Evolutionary conservation across 2,329 filamentous ascomycete genomes (phyloP), one percentile per base, ranked within the genome.

Genomic region (Colletotrichum costaricense): DNA sequence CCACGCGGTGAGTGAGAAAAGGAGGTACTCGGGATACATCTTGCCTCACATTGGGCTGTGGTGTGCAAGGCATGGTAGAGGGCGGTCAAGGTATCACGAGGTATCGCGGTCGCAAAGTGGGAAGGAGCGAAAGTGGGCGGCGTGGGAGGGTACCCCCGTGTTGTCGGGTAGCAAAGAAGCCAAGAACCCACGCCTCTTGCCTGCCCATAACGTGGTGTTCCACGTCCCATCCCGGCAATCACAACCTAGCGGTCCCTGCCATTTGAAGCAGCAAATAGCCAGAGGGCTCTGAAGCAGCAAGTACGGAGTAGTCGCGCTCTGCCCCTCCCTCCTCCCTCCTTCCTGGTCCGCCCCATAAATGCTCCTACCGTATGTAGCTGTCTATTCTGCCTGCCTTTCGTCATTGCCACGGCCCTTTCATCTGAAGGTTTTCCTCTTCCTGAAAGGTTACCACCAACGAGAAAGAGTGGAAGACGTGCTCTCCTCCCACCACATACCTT

Each of bases 331-430:
- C 38, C 35, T 30, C 11, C 70, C 38, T 55, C 22, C 62, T 24
- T 73, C 70, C 67, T 70, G 38, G 67, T 52, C 35, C 2, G 67
- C 60, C 67, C 71, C 71, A 73, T 73, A 73, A 71, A 71, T 66
- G 56, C 35, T 66, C 67, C 60, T 70, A 71, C 70, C 33, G 59
- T 49, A 58, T 33, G 57, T 57, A 73, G 70, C 71, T 70, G 60
- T 73, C 67, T 49, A 6, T 52, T 30, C 46, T 62, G 71, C 67
- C 67, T 62, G 60, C 26, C 71, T 71, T 73, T 73, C 71, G 71
- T 73, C 71, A 73, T 73, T 71, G 67, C 67, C 71, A 73, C 71
- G 35, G 67, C 67, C 71, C 56, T 73, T 73, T 73, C 71, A 62
- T 73, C 71, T 66, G 71, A 73, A 66, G 71, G 69, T 24, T 49